A percentile compares a stretch with the other conserved stretches of the same genome.
Evolutionary conservation across 345 rosid species (phyloP).

Genomic region (Sapria himalayana): DNA sequence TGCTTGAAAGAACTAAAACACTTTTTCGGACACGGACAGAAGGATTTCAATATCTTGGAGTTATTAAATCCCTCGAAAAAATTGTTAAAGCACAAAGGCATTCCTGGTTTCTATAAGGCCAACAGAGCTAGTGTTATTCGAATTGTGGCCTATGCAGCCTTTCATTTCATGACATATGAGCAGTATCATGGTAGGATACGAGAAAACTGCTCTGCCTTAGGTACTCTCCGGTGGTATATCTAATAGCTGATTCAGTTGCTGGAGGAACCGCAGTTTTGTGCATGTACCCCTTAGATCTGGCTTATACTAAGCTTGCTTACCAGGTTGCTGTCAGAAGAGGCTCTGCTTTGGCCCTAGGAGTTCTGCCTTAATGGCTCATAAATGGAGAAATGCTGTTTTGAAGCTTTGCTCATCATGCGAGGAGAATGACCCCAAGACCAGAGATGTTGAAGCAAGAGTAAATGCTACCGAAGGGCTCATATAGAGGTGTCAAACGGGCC

Average conservation of each 20-base stretch:
- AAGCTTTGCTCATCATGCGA: no score
- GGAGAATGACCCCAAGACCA: no score
- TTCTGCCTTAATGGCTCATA: no score
- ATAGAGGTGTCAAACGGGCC: no score
- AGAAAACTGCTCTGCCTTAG: constrained; percentile 42
- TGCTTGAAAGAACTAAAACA: constrained; percentile 72
- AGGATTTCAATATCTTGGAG: constrained; percentile 63
- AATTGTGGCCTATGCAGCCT: constrained; percentile 86
- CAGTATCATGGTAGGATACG: constrained; percentile 72
- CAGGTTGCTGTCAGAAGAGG: no score
- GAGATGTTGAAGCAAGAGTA: no score
- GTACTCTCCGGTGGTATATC: constrained; percentile 75
- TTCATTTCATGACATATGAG: constrained; percentile 93
- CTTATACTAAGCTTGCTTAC: constrained; percentile 94
- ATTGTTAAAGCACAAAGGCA: constrained; percentile 60
- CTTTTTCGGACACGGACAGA: constrained; percentile 83
- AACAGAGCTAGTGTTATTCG: constrained; percentile 92
- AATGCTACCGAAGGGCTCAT: no score
- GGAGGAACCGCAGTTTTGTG: constrained; percentile 97
- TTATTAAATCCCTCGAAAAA: constrained; percentile 49
- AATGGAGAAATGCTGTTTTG: no score
- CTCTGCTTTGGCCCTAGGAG: no score
- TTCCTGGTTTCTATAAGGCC: constrained; percentile 83
- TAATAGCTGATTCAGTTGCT: constrained; percentile 80
- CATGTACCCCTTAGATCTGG: constrained; percentile 85